Base-by-base conservation (phyloP, 23 red algal species). In the Gracilaria gracilis region DNA sequence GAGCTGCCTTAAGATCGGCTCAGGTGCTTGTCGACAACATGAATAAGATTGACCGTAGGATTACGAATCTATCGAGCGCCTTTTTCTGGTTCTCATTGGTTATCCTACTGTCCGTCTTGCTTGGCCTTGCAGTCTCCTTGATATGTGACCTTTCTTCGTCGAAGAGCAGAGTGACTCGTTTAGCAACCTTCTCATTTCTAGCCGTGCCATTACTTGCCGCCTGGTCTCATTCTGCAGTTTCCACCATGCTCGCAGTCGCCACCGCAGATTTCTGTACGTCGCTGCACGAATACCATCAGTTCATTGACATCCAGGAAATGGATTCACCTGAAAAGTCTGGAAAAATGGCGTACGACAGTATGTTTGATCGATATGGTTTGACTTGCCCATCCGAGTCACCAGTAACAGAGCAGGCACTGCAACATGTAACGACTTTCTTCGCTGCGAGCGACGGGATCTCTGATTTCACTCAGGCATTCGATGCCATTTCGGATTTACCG, bases 211-310 rank as follows among this genome's bases (percentile, higher is more conserved):
- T 87, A 32, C n/a, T 71, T 3, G 84, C 84, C 13, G 51, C 35
- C 24, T 87, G 84, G 84, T 48, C 84, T 33, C 84, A 87, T 61
- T 55, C 67, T 27, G 84, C 84, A 14, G 28, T 76, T 17, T 75
- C 84, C 4, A 76, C 84, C 23, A 73, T 67, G 64, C 64, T 87
- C 50, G 67, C 84, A 9, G 84, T 76, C 6, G 84, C 84, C 15
- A 74, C 84, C 32, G 62, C 64, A 0, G 84, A 87, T 71, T 87
- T 87, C 12, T 87, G 84, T 53, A 31, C 64, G 49, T 87, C 84
- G 27, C 32, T 51, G 27, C 39, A 74, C 4, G 66, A 87, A 65
- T 87, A 75, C 47, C 67, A 77, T 34, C 14, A 8, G 5, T 77
- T 29, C 72, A 77, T 77, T 51, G 46, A 48, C 16, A 31, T 31